Percentiles rank a stretch among this genome's conserved stretches.
Conservation (phyloP, 179 eudicot species). For the Beta macrorhiza region DNA sequence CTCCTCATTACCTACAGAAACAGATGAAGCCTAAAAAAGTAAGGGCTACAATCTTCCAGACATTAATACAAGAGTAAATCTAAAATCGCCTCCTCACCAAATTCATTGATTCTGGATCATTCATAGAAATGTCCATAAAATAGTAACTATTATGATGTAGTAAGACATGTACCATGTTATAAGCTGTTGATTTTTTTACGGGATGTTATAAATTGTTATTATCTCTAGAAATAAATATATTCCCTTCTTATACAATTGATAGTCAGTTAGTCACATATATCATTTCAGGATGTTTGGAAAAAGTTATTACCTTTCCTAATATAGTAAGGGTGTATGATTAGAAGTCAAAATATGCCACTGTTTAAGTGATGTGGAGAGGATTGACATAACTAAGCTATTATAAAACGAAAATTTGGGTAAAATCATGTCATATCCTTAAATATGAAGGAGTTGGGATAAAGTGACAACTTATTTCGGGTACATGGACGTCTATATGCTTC, state of each 20-base stretch:
- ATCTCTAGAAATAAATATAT: not conserved
- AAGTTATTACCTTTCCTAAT: not conserved
- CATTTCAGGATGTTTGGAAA: not conserved
- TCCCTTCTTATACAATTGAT: not conserved
- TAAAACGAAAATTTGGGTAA: not conserved
- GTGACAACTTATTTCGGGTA: not conserved
- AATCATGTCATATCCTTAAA: not conserved
- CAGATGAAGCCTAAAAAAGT: constrained; percentile 6
- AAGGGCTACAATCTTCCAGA: not conserved
- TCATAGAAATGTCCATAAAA: not conserved
- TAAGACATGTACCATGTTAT: not conserved
- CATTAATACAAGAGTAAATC: not conserved
- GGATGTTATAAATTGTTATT: not conserved
- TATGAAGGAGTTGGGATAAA: not conserved
- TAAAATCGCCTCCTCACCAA: not conserved
- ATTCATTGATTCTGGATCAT: not conserved
- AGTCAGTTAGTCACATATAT: not conserved
- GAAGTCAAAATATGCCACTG: not conserved
- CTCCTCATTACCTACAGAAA: constrained; percentile 56
- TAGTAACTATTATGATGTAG: not conserved
- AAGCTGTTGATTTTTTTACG: not conserved
- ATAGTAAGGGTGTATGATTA: too few relatives aligned
- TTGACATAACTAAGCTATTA: not conserved
- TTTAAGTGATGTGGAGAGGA: not conserved
- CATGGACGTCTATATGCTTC: not conserved